phyloP scores from a whole-genome alignment of 2,329 filamentous ascomycete species.

The Sphaerulina vaccinii region DNA sequence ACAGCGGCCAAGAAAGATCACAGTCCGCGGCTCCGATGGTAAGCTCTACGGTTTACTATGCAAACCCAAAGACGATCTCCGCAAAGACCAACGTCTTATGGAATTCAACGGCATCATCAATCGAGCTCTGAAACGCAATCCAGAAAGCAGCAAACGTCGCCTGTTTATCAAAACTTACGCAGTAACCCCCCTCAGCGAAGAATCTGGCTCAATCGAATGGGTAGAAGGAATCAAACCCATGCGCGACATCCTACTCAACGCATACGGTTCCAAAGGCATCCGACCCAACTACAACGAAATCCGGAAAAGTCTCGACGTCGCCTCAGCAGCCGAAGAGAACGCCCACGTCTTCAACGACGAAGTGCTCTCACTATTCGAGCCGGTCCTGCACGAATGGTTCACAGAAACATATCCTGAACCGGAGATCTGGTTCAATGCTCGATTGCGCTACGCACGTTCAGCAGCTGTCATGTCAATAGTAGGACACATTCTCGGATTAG shows the following conservation, averaged over 20 bases:
- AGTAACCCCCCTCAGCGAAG: slow-evolving; percentile 93
- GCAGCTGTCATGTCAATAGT: slow-evolving; percentile 99
- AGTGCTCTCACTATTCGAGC: slow-evolving; percentile 67
- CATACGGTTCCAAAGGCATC: slow-evolving; percentile 75
- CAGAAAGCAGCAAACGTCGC: slow-evolving; percentile 83
- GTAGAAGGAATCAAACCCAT: slow-evolving; percentile 93
- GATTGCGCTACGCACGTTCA: slow-evolving; percentile 85
- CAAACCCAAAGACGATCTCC: slow-evolving; percentile 96
- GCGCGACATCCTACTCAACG: slow-evolving; percentile 79
- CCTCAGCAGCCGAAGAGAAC: slow-evolving; percentile 62
- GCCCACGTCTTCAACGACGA: slow-evolving; percentile 68
- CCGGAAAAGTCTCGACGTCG: slow-evolving; percentile 59
- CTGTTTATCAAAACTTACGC: slow-evolving; percentile 97
- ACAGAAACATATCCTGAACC: slow-evolving; percentile 92
- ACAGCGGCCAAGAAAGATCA: slow-evolving; percentile 87
- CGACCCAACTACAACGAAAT: slow-evolving; percentile 66
- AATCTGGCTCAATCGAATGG: slow-evolving; percentile 98
- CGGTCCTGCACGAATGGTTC: slow-evolving; percentile 92
- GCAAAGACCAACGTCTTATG: slow-evolving; percentile 97
- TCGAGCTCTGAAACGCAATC: slow-evolving; percentile 83
- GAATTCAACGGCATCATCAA: slow-evolving; percentile 99
- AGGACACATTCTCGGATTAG: slow-evolving; percentile 86
- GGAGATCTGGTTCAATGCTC: slow-evolving; percentile 84
- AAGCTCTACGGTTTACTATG: slow-evolving; percentile 85
- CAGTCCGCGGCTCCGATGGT: slow-evolving; percentile 83